Conservation (phyloP, 345 rosid species). For the Cochlearia excelsa region DNA sequence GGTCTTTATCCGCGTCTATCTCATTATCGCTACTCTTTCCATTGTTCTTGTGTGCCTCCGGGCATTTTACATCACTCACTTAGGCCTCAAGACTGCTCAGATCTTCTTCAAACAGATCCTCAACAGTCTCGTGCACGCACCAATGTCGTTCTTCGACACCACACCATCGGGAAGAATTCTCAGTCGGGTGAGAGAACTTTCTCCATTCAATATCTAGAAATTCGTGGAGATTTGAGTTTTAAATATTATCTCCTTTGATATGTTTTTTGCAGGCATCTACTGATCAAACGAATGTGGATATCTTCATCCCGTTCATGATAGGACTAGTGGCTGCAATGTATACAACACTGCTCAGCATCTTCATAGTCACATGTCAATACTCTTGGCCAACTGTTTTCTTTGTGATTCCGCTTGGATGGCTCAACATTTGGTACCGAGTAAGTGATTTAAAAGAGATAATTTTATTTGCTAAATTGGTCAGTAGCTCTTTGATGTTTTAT, state of each 20-base stretch:
- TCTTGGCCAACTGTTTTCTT: constrained; percentile 91
- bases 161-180: constrained; percentile 95
- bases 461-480: background rate
- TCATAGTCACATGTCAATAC: constrained; percentile 83
- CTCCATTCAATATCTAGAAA: constrained; percentile 1
- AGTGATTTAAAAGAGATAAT: constrained; percentile 9
- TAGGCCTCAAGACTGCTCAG: constrained; percentile 87
- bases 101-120: constrained; percentile 74
- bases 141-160: constrained; percentile 95
- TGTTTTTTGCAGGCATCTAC: constrained; percentile 68
- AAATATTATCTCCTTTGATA: background rate
- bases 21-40: constrained; percentile 58
- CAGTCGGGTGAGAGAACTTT: constrained; percentile 61
- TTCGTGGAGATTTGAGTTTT: background rate
- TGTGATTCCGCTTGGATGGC: constrained; percentile 80
- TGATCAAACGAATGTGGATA: constrained; percentile 85
- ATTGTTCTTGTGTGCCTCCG: constrained; percentile 49
- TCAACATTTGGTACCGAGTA: constrained; percentile 88
- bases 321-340: constrained; percentile 63
- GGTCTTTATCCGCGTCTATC: constrained; percentile 66
- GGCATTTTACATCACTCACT: constrained; percentile 49
- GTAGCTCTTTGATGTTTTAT: background rate
- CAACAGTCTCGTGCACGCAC: constrained; percentile 82
- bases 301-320: constrained; percentile 69
- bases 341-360: constrained; percentile 66